These are phyloP conservation scores for Funneliformis mosseae DNA, from an alignment of 192 early-diverging fungal species.

Conservation along the genomic window DNA sequence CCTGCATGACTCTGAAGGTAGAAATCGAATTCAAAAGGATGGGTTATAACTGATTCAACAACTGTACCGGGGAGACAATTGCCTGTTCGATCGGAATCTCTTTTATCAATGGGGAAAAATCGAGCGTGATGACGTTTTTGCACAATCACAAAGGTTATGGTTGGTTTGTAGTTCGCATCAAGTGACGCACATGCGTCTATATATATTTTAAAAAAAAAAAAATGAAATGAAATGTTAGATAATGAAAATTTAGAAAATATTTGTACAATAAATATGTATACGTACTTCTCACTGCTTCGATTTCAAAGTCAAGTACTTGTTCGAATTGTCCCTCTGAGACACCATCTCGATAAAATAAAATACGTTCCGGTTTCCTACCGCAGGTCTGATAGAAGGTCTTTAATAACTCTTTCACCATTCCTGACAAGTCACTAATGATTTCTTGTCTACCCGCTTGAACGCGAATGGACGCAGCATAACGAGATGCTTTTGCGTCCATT, in stretches of 20 bases:
- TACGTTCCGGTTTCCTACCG: slow-evolving; percentile 15
- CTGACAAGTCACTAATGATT: slow-evolving; percentile 48
- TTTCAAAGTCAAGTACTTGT: slow-evolving; percentile 64
- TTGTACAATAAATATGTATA: background rate
- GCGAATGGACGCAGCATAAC: background rate
- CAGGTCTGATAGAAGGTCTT: slow-evolving; percentile 35
- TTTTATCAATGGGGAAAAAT: slow-evolving; percentile 53
- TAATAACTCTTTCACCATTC: slow-evolving; percentile 54
- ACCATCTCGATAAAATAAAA: slow-evolving; percentile 64
- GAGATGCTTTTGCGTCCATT: background rate
- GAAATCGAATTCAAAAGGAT: slow-evolving; percentile 81
- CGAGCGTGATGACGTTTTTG: slow-evolving; percentile 83
- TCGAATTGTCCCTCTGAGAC: slow-evolving; percentile 80
- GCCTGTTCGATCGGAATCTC: slow-evolving; percentile 64
- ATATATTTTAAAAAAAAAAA: background rate
- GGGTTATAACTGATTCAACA: slow-evolving; percentile 65
- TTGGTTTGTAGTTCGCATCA: slow-evolving; percentile 60
- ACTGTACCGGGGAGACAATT: slow-evolving; percentile 80
- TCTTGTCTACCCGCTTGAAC: background rate
- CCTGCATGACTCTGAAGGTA: slow-evolving; percentile 47
- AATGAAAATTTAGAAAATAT: background rate
- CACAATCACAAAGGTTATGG: slow-evolving; percentile 69
- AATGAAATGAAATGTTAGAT: too few relatives aligned
- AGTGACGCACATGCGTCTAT: slow-evolving; percentile 49
- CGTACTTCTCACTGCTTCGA: slow-evolving; percentile 62